These are phyloP conservation scores for Buddleja alternifolia DNA, from an alignment of 257 asterid species.

Conservation along the genomic window DNA sequence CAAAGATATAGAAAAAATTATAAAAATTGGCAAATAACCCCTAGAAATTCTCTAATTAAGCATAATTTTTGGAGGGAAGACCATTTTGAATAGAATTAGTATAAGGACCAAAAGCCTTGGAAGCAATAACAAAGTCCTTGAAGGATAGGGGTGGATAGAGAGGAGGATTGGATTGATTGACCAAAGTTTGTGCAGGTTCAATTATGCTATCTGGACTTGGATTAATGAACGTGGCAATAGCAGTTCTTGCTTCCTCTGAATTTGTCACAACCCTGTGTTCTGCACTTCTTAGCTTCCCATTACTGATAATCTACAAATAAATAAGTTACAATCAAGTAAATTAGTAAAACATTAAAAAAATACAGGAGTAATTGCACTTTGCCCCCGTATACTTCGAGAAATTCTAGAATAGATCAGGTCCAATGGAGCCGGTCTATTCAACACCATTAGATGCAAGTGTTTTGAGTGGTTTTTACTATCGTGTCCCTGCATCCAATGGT, in stretches of 20 bases:
- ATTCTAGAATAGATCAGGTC: no score
- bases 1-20: no score
- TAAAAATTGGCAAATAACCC: no score
- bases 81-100: constrained; percentile 36
- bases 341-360: background rate
- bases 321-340: background rate
- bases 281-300: constrained; percentile 46
- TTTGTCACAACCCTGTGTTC: constrained; percentile 61
- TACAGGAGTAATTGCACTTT: no score
- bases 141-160: constrained; percentile 42
- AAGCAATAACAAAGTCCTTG: constrained; percentile 39
- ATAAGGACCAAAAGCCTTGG: constrained; percentile 51
- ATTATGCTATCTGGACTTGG: constrained; percentile 49
- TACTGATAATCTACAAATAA: constrained; percentile 49
- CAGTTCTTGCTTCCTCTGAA: constrained; percentile 35
- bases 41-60: background rate
- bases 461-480: no score
- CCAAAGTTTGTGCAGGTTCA: constrained; percentile 44
- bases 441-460: no score
- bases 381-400: no score
- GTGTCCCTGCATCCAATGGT: no score
- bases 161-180: constrained; percentile 50
- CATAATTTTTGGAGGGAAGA: constrained; percentile 4
- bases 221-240: constrained; percentile 48
- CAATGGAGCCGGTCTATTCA: no score